phyloP scores from a whole-genome alignment of 192 early-diverging fungal genomes.

The Martensiomyces pterosporus region DNA sequence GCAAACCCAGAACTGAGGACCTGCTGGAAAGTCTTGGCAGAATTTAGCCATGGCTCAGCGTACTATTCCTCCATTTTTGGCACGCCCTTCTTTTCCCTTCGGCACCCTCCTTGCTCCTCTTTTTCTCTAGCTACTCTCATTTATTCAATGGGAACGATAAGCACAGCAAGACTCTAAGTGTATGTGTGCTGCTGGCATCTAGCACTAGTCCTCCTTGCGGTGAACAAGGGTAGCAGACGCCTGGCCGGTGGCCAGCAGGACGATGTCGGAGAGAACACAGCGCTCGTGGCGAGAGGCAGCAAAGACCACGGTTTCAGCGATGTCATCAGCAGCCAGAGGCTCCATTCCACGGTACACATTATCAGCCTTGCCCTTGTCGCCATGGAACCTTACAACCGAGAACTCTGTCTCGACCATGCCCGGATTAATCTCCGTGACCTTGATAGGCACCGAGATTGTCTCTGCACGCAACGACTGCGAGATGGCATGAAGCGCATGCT shows the following conservation, averaged over 20 bases:
- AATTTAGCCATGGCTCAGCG: no score
- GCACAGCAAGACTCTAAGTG: no score
- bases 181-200: no score
- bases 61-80: no score
- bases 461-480: constrained; percentile 70
- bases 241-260: constrained; percentile 37
- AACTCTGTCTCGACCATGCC: constrained; percentile 92
- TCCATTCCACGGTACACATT: constrained; percentile 75
- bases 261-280: constrained; percentile 33
- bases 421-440: constrained; percentile 76
- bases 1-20: no score
- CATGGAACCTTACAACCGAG: constrained; percentile 70
- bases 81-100: no score
- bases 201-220: constrained; percentile 9
- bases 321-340: constrained; percentile 65
- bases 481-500: constrained; percentile 79
- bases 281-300: constrained; percentile 60
- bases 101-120: no score
- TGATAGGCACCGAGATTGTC: constrained; percentile 64
- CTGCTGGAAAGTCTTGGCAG: no score
- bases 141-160: no score
- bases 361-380: constrained; percentile 61
- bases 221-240: constrained; percentile 22
- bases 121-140: no score
- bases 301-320: constrained; percentile 78